phyloP scores from a whole-genome alignment of 805 yeast species.

The Pichia eremophila region DNA sequence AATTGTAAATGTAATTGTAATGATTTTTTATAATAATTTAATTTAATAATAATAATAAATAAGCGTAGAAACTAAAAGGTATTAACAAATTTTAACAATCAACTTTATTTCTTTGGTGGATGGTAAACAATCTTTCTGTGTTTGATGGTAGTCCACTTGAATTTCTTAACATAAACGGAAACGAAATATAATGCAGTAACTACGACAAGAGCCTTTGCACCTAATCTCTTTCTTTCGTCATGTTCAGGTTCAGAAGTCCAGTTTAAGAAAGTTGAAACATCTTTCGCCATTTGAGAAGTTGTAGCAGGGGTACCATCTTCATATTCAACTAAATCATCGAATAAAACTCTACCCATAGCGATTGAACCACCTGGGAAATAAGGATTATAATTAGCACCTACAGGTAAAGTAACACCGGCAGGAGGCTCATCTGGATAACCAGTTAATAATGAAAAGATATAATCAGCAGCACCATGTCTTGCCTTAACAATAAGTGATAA shows the following conservation, averaged over 20 bases:
- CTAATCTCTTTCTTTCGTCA: slow-evolving; percentile 94
- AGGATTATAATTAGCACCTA: slow-evolving; percentile 96
- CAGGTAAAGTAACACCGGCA: slow-evolving; percentile 89
- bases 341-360: slow-evolving; percentile 98
- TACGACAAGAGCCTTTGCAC: slow-evolving; percentile 83
- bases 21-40: no score
- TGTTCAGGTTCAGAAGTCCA: slow-evolving; percentile 99
- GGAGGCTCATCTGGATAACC: slow-evolving; percentile 99
- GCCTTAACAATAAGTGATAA: slow-evolving; percentile 95
- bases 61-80: background rate
- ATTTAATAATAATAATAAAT: background rate
- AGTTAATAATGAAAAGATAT: slow-evolving; percentile 87
- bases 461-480: slow-evolving; percentile 96
- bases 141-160: slow-evolving; percentile 96
- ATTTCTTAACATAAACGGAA: slow-evolving; percentile 88
- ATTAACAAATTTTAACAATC: background rate
- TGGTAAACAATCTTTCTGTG: slow-evolving; percentile 87
- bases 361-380: slow-evolving; percentile 99
- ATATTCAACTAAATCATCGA: slow-evolving; percentile 94
- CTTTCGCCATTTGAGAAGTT: slow-evolving; percentile 98
- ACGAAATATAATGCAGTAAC: slow-evolving; percentile 70
- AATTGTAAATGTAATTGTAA: no score
- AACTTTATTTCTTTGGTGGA: slow-evolving; percentile 68
- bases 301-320: slow-evolving; percentile 99
- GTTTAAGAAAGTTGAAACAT: slow-evolving; percentile 88